Evolutionary conservation across 164 flowering plant species (phyloP), one percentile per base, ranked within the genome.

Genomic region (Amborella trichopoda): DNA sequence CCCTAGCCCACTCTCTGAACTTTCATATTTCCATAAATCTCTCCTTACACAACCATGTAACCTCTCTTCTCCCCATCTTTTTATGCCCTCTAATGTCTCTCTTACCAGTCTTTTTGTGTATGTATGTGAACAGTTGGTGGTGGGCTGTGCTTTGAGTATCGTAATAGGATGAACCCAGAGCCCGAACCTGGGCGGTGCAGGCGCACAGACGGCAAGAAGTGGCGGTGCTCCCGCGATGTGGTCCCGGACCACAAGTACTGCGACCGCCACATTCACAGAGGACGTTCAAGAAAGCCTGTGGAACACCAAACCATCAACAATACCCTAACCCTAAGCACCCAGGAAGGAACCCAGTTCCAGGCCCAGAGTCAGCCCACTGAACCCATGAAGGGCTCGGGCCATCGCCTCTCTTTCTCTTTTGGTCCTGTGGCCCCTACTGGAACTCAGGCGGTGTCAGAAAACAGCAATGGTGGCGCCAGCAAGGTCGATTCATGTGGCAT

Each of bases 241-340:
- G 58, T 68, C 8, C 68, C 70, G 24, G 68, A 68, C 37, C 58
- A 64, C 10, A 78, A 75, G 49, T 78, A 78, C 61, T 78, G 85
- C 36, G 72, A 71, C 42, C 48, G 58, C 55, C 85, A 78, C 71
- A 71, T 78, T 52, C 76, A 78, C 65, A 63, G 85, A 61, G 85
- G 85, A 55, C 84, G 81, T 78, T 78, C 81, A 78, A 78, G 85
- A 75, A 78, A 78, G 85, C 85, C 70, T 71, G 81, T 75, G 81
- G 81, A 74, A 73, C 63, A 63, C 63, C 20, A 42, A 13, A 5
- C n/a, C 14, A 24, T 20, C 19, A n/a, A 44, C 26, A 32, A 20
- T 39, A 27, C n/a, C 37, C 4, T 24, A 24, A 26, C 13, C 12
- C 33, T 11, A 18, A 18, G 44, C 6, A 23, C 37, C 21, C 36